Percentiles rank a stretch among this genome's conserved stretches.
phyloP scores from a whole-genome alignment of 2,329 filamentous ascomycete genomes.

The Aphanocladium album region DNA sequence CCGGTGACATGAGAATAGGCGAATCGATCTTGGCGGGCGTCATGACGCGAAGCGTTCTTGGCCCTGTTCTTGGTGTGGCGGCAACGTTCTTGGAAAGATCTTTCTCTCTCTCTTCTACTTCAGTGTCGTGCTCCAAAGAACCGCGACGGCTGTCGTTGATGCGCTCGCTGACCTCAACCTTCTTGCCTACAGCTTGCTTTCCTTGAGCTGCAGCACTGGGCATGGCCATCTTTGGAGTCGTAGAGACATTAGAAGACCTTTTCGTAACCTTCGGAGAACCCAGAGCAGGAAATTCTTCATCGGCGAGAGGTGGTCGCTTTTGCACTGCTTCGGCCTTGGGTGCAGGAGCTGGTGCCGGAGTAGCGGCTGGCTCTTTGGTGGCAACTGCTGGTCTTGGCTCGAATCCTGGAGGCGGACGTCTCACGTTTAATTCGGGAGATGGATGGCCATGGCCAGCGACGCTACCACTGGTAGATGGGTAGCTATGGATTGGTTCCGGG shows the following conservation, averaged over 20 bases:
- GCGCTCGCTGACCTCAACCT: conserved; percentile 19
- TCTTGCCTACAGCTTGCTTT: conserved; percentile 30
- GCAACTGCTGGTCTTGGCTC: neutral
- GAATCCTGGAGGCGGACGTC: conserved; percentile 26
- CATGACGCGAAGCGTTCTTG: conserved; percentile 67
- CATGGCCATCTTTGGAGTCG: conserved; percentile 24
- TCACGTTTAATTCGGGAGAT: conserved; percentile 6
- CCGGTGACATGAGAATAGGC: conserved; percentile 35
- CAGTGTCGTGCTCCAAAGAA: conserved; percentile 8
- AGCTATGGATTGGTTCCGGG: neutral
- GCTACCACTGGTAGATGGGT: neutral
- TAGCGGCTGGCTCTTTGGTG: neutral
- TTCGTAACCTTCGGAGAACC: conserved; percentile 39
- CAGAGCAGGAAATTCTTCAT: conserved; percentile 60
- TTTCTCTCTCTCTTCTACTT: conserved; percentile 20
- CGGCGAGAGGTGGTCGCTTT: conserved; percentile 28
- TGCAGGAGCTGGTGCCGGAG: conserved; percentile 20
- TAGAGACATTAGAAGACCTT: conserved; percentile 25
- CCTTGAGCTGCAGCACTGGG: conserved; percentile 29
- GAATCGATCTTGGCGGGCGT: conserved; percentile 59
- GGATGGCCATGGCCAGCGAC: neutral
- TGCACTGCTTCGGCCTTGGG: conserved; percentile 26
- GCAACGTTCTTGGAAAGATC: conserved; percentile 40
- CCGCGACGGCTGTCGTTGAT: conserved; percentile 17
- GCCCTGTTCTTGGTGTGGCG: conserved; percentile 45